phyloP scores from a whole-genome alignment of 2,329 filamentous ascomycete genomes.

The Xylariaceae sp. region DNA sequence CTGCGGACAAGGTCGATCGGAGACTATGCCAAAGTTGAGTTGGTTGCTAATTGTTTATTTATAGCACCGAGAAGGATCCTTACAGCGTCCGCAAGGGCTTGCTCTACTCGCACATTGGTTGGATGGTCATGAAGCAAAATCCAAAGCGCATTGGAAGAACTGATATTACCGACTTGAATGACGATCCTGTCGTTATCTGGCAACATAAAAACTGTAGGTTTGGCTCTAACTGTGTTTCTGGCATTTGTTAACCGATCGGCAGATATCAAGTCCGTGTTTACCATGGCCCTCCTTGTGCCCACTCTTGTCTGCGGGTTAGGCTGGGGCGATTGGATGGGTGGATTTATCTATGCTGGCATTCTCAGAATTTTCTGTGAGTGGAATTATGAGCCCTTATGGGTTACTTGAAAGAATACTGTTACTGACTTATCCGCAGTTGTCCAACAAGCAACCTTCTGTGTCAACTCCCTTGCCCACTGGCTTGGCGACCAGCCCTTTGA shows the following conservation, averaged over 20 bases:
- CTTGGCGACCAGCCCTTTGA: slow-evolving; percentile 64
- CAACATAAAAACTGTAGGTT: slow-evolving; percentile 42
- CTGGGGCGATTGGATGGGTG: slow-evolving; percentile 47
- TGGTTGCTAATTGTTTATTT: neutral
- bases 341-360: slow-evolving; percentile 49
- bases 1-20: neutral
- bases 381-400: neutral
- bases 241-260: slow-evolving; percentile 2
- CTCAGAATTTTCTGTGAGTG: slow-evolving; percentile 43
- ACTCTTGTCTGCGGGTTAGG: slow-evolving; percentile 44
- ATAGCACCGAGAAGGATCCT: slow-evolving; percentile 45
- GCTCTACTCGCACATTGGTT: slow-evolving; percentile 47
- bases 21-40: neutral
- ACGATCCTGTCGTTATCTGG: slow-evolving; percentile 47
- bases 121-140: slow-evolving; percentile 54
- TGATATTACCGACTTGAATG: slow-evolving; percentile 48
- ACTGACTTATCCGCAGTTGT: slow-evolving; percentile 33
- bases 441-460: slow-evolving; percentile 51
- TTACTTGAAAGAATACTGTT: neutral
- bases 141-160: slow-evolving; percentile 48
- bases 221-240: neutral
- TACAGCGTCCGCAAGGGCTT: slow-evolving; percentile 50
- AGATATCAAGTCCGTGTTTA: slow-evolving; percentile 43
- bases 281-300: slow-evolving; percentile 46
- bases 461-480: slow-evolving; percentile 52